A percentile compares a stretch with the other conserved stretches of the same genome.
These are phyloP conservation scores for Chenopodium album DNA, from an alignment of 148 eudicot species.

Conservation along the genomic window DNA sequence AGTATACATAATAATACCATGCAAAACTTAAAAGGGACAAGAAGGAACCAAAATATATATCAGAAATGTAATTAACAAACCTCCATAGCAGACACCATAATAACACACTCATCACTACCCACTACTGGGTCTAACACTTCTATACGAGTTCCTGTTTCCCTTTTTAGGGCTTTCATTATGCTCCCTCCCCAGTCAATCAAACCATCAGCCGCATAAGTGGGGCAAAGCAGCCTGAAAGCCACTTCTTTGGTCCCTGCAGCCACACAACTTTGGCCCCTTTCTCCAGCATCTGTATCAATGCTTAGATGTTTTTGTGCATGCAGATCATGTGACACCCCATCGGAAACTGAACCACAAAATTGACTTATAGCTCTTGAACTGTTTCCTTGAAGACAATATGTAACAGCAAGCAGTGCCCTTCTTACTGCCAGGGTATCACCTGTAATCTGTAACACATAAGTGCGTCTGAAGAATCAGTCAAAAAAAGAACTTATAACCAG, in stretches of 20 bases:
- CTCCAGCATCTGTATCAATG: background rate
- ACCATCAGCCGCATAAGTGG: conserved; percentile 13
- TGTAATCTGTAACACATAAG: conserved; percentile 9
- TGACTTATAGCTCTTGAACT: conserved; percentile 3
- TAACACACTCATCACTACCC: conserved; percentile 17
- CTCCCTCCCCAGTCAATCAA: conserved; percentile 16
- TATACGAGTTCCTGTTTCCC: conserved; percentile 24
- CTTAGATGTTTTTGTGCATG: background rate
- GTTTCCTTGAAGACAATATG: conserved; percentile 17
- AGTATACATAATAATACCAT: background rate
- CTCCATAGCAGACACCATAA: conserved; percentile 26
- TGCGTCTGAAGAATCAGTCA: too few relatives aligned
- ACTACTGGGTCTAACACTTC: conserved; percentile 1
- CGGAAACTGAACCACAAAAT: background rate
- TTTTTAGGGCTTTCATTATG: conserved; percentile 9
- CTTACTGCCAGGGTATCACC: conserved; percentile 23
- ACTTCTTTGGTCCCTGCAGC: conserved; percentile 16
- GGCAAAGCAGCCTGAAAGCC: conserved; percentile 19
- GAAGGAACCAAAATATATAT: background rate
- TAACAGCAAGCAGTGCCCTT: conserved; percentile 23
- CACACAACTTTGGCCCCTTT: background rate
- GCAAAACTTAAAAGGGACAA: background rate
- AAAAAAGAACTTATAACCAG: background rate
- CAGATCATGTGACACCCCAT: background rate
- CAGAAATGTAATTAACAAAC: background rate